Conservation (phyloP, 208 protist genomes). For the Wallacemonas sp. region DNA sequence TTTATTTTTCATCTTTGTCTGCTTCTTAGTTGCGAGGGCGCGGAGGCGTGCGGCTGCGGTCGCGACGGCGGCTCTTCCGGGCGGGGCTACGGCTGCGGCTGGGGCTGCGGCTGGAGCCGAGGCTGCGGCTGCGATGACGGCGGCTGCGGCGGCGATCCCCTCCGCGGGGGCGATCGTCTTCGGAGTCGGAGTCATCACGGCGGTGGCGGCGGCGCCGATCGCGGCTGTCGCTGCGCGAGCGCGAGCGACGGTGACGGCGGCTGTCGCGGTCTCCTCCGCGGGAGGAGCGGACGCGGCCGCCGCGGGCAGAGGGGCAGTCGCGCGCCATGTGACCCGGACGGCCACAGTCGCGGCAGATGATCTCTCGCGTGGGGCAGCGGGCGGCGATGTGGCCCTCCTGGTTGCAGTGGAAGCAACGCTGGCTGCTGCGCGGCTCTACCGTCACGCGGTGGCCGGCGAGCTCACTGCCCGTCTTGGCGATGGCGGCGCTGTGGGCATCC, state of each 20-base stretch:
- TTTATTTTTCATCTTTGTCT: slow-evolving; percentile 19
- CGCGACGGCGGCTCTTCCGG: slow-evolving; percentile 11
- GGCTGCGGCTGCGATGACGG: slow-evolving; percentile 31
- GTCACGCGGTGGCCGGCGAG: slow-evolving; percentile 35
- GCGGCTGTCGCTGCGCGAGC: slow-evolving; percentile 19
- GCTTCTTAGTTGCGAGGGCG: slow-evolving; percentile 16
- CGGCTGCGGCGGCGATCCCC: slow-evolving; percentile 34
- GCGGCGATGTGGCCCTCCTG: slow-evolving; percentile 63
- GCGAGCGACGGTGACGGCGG: slow-evolving; percentile 15
- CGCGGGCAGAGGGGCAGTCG: slow-evolving; percentile 36
- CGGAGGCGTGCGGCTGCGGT: slow-evolving; percentile 23
- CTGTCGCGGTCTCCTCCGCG: slow-evolving; percentile 20
- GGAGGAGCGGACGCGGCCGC: slow-evolving; percentile 6
- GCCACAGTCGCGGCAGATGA: slow-evolving; percentile 49
- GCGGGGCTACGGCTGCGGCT: slow-evolving; percentile 19
- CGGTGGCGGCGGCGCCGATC: slow-evolving; percentile 35
- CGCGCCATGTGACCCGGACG: slow-evolving; percentile 44
- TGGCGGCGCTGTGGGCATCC: slow-evolving; percentile 35
- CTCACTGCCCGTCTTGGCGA: slow-evolving; percentile 46
- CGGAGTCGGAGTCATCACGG: slow-evolving; percentile 22
- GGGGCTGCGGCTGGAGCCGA: slow-evolving; percentile 40
- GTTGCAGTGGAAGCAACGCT: slow-evolving; percentile 70
- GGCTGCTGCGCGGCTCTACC: slow-evolving; percentile 48
- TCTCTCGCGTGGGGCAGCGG: slow-evolving; percentile 38
- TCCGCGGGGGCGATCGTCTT: slow-evolving; percentile 30